These are phyloP conservation scores for Penicillium capsulatum DNA, from an alignment of 2,329 filamentous ascomycete genomes.

Conservation along the genomic window DNA sequence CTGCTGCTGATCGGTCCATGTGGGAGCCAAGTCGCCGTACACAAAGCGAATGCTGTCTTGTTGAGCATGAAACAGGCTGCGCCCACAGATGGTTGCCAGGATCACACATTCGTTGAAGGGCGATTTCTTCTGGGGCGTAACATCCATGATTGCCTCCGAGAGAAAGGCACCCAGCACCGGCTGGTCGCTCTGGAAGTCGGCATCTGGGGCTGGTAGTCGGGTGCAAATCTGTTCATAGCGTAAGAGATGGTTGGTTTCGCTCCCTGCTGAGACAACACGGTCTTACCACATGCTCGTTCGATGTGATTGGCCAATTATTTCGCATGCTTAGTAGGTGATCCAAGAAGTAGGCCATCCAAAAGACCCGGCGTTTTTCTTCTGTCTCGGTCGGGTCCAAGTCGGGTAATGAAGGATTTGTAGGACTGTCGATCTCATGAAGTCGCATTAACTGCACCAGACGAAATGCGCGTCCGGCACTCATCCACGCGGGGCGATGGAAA, in stretches of 20 bases:
- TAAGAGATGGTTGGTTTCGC: too few species aligned
- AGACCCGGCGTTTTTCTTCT: slow-evolving; percentile 34
- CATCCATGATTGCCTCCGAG: slow-evolving; percentile 24
- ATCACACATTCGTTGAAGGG: slow-evolving; percentile 32
- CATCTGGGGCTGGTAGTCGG: slow-evolving; percentile 31
- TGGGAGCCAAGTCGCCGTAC: slow-evolving; percentile 12
- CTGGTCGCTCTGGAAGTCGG: slow-evolving; percentile 28
- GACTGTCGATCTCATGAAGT: slow-evolving; percentile 31
- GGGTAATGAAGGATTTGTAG: neutral
- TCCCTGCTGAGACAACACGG: too few species aligned
- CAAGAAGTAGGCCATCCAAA: slow-evolving; percentile 39
- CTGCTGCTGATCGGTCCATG: slow-evolving; percentile 14
- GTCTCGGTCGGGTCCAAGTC: slow-evolving; percentile 20
- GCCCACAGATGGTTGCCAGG: slow-evolving; percentile 26
- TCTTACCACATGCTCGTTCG: slow-evolving; percentile 29
- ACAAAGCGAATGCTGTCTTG: slow-evolving; percentile 11
- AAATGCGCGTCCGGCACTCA: slow-evolving; percentile 34
- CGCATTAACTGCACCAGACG: slow-evolving; percentile 33
- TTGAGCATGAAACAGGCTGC: slow-evolving; percentile 17
- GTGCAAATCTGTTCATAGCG: slow-evolving; percentile 37
- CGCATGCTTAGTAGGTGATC: slow-evolving; percentile 34
- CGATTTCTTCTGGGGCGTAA: slow-evolving; percentile 14
- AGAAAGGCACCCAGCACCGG: slow-evolving; percentile 24
- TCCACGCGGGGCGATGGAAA: slow-evolving; percentile 30
- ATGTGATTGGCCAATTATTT: slow-evolving; percentile 28